Base-by-base conservation (phyloP, 805 yeast species). In the Suhomyces tanzawaensis region DNA sequence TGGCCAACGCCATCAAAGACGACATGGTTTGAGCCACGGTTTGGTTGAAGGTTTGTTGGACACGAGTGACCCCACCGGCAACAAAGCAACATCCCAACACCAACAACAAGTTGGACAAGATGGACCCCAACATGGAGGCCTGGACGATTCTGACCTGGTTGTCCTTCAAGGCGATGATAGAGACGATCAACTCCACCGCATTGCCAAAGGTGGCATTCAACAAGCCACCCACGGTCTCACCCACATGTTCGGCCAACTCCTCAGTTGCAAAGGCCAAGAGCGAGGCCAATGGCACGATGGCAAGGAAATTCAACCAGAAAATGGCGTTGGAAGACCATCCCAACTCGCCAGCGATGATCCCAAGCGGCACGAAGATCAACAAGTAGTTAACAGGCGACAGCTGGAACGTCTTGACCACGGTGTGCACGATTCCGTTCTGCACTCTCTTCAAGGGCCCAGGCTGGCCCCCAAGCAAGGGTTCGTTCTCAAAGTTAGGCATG, bases 1-100 rank as follows among this genome's bases (percentile, higher is more conserved):
- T 82, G 3, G 96, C 86, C 40, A 93, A 79, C 1, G 95, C 95
- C 79, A 93, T 77, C 47, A 93, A 72, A 1, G 97, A 89, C 23
- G 89, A 78, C 99, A 93, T 93, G 6, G 98, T 90, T 64, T 93
- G 98, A 4, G 99, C 99, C 6, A 90, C 97, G 1, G 98, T 91
- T 63, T 86, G 95, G 69, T 89, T 89, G 68, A 93, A 93, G 1
- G 74, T 74, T 62, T 93, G 98, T 60, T 85, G 93, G 25, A 82
- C 72, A 46, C 93, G 77, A 48, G 85, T 82, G 58, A 82, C 76
- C 13, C 99, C 99, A 40, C 99, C 99, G 29, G 85, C 89, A 12
- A 91, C 64, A 57, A 93, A 93, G 58, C 97, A 89, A 61, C 95
- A 85, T n/a, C 99, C 99, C 37, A 93, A 72, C 3, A 93, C 99